phyloP scores from a whole-genome alignment of 768 basidiomycete genomes.

The Leccinum imitatum region DNA sequence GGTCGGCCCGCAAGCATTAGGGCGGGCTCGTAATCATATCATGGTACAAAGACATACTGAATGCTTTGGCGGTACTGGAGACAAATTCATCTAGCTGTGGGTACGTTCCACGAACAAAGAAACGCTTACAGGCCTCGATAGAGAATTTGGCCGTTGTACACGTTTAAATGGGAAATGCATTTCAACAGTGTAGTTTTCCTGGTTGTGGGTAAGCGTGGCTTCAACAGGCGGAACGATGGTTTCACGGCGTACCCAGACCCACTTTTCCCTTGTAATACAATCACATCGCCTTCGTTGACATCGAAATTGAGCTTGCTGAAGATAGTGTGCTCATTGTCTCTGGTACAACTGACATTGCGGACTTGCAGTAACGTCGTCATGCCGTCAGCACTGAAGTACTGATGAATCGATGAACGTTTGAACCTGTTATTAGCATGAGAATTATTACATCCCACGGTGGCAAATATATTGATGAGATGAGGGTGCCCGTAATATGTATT shows the following conservation, averaged over 20 bases:
- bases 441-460: constrained; percentile 19
- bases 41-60: constrained; percentile 38
- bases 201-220: constrained; percentile 7
- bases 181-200: constrained; percentile 79
- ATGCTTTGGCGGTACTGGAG: constrained; percentile 47
- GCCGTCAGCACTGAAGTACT: background rate
- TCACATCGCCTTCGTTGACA: constrained; percentile 70
- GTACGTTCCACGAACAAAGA: background rate
- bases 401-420: background rate
- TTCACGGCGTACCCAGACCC: constrained; percentile 59
- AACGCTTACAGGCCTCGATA: constrained; percentile 63
- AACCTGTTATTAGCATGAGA: background rate
- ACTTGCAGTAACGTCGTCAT: constrained; percentile 48
- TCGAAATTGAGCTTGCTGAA: constrained; percentile 62
- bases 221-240: background rate
- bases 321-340: constrained; percentile 46
- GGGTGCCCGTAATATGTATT: constrained; percentile 18
- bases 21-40: constrained; percentile 1
- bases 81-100: background rate
- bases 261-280: constrained; percentile 77
- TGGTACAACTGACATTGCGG: constrained; percentile 48
- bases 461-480: constrained; percentile 7
- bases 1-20: background rate
- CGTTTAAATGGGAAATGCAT: constrained; percentile 76
- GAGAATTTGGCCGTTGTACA: constrained; percentile 64